Base-by-base conservation (phyloP, 192 early-diverging fungal genomes). In the Coemansia sp. region DNA sequence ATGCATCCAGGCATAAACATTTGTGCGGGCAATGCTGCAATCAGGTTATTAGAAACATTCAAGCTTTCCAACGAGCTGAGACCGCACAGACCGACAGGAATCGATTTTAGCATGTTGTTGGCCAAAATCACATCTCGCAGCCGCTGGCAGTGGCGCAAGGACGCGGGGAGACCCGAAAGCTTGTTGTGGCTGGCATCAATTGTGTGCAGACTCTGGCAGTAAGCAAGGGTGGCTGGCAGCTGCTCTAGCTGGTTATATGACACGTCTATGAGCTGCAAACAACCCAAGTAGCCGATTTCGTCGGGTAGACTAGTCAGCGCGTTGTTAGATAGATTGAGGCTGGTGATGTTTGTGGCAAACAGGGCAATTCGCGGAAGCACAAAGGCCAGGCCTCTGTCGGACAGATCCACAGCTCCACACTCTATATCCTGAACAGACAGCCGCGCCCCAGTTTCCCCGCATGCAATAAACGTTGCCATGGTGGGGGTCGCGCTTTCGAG, bases 221-320 rank as follows among this genome's bases (percentile, higher is more conserved):
- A 53, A 0, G 60, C 60, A 15, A 67, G 26, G 2, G 63, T 63
- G 15, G 56, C 40, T 3, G 63, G 70, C 23, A 74, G 51, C 29
- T 26, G 11, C n/a, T 50, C 31, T 2, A 66, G 56, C 32, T 38
- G 21, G 47, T 74, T 74, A 17, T 43, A 22, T 14, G 64, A 56
- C 9, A 74, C 50, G 21, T 74, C 56, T 8, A 74, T 39, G 2
- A 10, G 13, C 56, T 67, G 58, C 30, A 74, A 52, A 38, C 38
- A 54, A n/a, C 43, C 56, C 52, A 67, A 19, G 33, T 55, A 46
- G 1, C 70, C 70, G n/a, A 73, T 65, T 32, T 61, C 70, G 18
- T 66, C 63, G 3, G 70, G 70, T 11, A 73, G 50, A 15, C 4
- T 7, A 25, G 3, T 46, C 26, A 73, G 60, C 34, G 31, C 35